Evolutionary conservation across 2,329 filamentous ascomycete species (phyloP), one percentile per base, ranked within the genome.

Genomic region (Paraconiothyrium brasiliense): DNA sequence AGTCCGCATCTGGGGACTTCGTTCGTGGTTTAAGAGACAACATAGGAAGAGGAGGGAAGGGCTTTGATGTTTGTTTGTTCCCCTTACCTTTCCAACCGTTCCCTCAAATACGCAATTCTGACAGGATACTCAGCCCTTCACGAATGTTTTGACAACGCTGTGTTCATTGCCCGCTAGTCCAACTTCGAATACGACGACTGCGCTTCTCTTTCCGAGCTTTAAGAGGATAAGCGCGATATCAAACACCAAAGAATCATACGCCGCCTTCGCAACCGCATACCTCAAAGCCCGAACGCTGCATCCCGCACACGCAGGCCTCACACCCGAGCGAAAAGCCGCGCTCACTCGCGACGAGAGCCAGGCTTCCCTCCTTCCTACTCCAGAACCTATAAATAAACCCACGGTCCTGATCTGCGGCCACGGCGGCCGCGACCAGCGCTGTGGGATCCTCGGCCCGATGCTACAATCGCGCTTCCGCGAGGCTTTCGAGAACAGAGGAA

Each of bases 401-500:
- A 69, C 66, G 0, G 87, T 99, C 34, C 81, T 98, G 22, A 90
- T 97, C 47, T 99, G 95, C 74, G 93, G 93, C 0, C 95, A 99
- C 71, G 91, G 90, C 14, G 89, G 89, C 2, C 85, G 95, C 11
- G 95, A 99, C 74, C 82, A 84, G 71, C 86, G 95, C 55, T 99
- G 95, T 72, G 94, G 95, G 0, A 80, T 92, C 24, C 84, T 94
- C 65, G 94, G 92, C 0, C 93, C 93, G 0, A 79, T 92, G 1
- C 81, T 98, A 14, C 82, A 87, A 67, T 79, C 79, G 0, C 90
- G 93, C 69, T 98, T 98, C 68, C 84, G 88, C 67, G 78, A 77
- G 9, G 84, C 87, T 69, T 76, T 94, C 6, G 77, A 78, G 2
- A 77, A 74, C 4, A 78, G 81, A 20, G 86, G 85, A 0, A 76